Evolutionary conservation across 345 rosid species (phyloP).

Genomic region (Sisymbrium irio): DNA sequence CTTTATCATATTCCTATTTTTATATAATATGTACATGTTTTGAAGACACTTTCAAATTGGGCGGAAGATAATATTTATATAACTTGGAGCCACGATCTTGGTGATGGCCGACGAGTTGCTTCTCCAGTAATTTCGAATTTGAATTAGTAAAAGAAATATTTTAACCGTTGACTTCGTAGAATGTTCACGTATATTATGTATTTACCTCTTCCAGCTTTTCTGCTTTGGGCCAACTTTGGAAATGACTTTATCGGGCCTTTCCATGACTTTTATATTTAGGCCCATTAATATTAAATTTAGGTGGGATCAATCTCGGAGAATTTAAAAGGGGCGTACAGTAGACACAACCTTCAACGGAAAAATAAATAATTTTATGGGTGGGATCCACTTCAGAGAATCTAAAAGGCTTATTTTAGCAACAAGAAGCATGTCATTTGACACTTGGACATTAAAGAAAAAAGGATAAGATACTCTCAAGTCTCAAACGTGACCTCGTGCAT

Average conservation of each 20-base stretch:
- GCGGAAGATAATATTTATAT: neutral
- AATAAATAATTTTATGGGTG: neutral
- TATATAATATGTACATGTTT: neutral
- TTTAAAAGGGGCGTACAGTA: neutral
- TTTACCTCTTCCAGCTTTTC: conserved; percentile 3
- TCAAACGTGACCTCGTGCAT: conserved; percentile 18
- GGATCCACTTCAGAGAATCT: conserved; percentile 13
- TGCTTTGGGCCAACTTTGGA: conserved; percentile 3
- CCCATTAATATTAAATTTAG: neutral
- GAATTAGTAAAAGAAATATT: conserved; percentile 9
- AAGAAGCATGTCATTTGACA: conserved; percentile 18
- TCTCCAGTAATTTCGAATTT: conserved; percentile 6
- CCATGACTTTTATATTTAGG: neutral
- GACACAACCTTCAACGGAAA: neutral
- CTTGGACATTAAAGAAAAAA: neutral
- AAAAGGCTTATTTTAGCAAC: neutral
- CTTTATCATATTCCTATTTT: neutral
- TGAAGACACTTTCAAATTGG: neutral
- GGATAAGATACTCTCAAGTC: conserved; percentile 8
- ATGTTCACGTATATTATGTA: neutral
- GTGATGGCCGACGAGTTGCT: conserved; percentile 25
- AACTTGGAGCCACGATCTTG: conserved; percentile 34
- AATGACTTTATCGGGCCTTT: neutral
- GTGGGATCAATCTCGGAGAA: no score
- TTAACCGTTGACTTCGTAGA: conserved; percentile 15